These are phyloP conservation scores for Erucastrum elatum DNA, from an alignment of 345 rosid genomes.

Conservation along the genomic window DNA sequence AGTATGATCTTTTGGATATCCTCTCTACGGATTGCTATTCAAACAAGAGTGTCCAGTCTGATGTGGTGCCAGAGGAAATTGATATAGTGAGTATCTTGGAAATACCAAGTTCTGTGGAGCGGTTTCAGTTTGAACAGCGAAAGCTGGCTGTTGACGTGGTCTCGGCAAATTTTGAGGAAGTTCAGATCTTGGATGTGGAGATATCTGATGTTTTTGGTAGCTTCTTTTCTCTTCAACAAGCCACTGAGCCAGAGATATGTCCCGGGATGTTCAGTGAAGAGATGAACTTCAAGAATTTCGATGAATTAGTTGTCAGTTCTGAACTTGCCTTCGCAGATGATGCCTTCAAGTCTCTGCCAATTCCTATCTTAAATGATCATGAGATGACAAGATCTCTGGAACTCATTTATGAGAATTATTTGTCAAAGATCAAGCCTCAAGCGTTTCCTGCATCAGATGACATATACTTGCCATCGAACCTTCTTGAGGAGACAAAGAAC, in stretches of 20 bases:
- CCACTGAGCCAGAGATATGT: constrained; percentile 49
- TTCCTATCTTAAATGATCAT: constrained; percentile 57
- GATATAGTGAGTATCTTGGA: constrained; percentile 38
- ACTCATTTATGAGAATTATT: constrained; percentile 46
- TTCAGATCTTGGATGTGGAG: constrained; percentile 50
- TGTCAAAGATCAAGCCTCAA: constrained; percentile 49
- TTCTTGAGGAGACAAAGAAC: constrained; percentile 60
- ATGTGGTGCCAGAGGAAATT: constrained; percentile 38
- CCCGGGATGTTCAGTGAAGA: constrained; percentile 54
- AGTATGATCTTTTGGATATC: constrained; percentile 44
- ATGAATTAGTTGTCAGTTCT: constrained; percentile 63
- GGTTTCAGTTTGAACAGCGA: constrained; percentile 36
- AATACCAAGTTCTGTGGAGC: constrained; percentile 27
- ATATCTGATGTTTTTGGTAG: constrained; percentile 46
- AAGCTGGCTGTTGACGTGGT: constrained; percentile 34
- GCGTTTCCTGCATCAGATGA: constrained; percentile 66
- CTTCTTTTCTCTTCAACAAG: constrained; percentile 43
- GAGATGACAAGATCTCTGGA: constrained; percentile 45
- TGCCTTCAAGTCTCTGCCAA: constrained; percentile 72
- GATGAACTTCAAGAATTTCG: constrained; percentile 62
- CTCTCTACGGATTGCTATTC: constrained; percentile 50
- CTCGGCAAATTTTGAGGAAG: constrained; percentile 54
- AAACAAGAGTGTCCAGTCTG: constrained; percentile 46
- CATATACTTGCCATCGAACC: constrained; percentile 87
- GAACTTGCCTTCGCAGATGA: constrained; percentile 77